Evolutionary conservation across 257 asterid species (phyloP).

Genomic region (Henckelia pumila): DNA sequence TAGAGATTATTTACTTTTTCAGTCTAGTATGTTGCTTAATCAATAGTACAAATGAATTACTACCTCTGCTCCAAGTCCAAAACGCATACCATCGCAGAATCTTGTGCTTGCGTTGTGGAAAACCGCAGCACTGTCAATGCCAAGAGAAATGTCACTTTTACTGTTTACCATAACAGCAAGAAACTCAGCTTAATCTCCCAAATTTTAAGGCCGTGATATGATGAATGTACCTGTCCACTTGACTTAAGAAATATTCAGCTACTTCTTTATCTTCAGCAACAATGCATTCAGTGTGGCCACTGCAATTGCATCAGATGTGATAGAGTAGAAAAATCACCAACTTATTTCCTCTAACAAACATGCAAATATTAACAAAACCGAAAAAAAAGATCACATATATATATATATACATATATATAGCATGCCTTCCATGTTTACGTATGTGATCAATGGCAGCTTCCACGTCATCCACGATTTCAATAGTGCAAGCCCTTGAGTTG

Average conservation of each 20-base stretch:
- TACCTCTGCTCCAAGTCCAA: conserved; percentile 81
- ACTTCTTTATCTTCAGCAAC: conserved; percentile 32
- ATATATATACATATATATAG: no score
- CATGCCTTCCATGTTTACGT: conserved; percentile 56
- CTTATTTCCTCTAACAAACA: background rate
- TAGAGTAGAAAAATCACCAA: background rate
- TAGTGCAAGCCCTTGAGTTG: conserved; percentile 52
- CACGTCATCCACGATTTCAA: conserved; percentile 55
- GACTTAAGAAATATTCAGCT: conserved; percentile 34
- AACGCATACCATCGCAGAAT: conserved; percentile 71
- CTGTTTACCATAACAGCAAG: conserved; percentile 3
- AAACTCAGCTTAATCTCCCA: background rate
- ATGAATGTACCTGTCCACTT: conserved; percentile 36
- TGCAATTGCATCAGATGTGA: conserved; percentile 15
- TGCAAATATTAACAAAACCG: background rate
- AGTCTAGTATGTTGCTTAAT: background rate
- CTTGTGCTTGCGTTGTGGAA: conserved; percentile 73
- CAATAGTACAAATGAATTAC: background rate
- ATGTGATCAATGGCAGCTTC: conserved; percentile 50
- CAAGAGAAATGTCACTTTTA: conserved; percentile 4
- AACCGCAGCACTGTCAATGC: conserved; percentile 58
- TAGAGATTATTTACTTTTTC: no score
- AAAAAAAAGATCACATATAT: no score
- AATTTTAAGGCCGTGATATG: background rate
- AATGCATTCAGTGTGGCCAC: conserved; percentile 46